A percentile compares a stretch with the other conserved stretches of the same genome.
Conservation (phyloP, 148 eudicot species). For the Fallopia convolvulus region DNA sequence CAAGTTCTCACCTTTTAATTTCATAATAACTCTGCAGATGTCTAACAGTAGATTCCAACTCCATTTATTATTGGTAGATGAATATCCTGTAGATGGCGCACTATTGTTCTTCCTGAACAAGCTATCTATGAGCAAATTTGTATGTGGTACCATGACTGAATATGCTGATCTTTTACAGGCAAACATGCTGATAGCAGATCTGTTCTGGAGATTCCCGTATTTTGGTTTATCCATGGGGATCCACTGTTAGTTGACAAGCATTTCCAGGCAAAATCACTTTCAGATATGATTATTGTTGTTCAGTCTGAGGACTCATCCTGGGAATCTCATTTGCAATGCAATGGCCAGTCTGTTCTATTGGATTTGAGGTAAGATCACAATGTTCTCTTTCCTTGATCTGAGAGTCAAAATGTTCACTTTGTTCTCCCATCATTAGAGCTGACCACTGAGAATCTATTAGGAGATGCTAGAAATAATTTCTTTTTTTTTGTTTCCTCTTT, state of each 20-base stretch:
- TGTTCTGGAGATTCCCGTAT: slow-evolving; percentile 83
- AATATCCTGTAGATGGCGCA: neutral
- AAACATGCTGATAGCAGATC: slow-evolving; percentile 76
- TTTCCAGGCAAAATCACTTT: slow-evolving; percentile 90
- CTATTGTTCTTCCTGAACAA: neutral
- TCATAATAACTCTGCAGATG: neutral
- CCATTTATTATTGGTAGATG: neutral
- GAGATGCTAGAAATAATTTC: neutral
- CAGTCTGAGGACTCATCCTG: slow-evolving; percentile 84
- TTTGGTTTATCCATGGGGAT: slow-evolving; percentile 85
- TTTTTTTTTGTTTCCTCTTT: neutral
- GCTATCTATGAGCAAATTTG: neutral
- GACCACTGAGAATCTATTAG: neutral
- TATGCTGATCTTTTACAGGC: slow-evolving; percentile 42
- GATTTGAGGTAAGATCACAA: slow-evolving; percentile 57
- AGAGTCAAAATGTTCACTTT: neutral
- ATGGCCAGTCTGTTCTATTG: slow-evolving; percentile 70
- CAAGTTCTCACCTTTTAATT: neutral
- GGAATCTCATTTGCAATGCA: slow-evolving; percentile 98
- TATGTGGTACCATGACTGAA: neutral
- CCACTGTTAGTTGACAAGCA: slow-evolving; percentile 84
- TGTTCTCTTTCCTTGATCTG: neutral
- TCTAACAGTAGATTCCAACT: neutral
- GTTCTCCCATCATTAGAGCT: neutral
- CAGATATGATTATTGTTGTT: slow-evolving; percentile 89